Evolutionary conservation across 352 stramenopile genomes (phyloP), one percentile per base, ranked within the genome.

Genomic region (Pythium aquatile): DNA sequence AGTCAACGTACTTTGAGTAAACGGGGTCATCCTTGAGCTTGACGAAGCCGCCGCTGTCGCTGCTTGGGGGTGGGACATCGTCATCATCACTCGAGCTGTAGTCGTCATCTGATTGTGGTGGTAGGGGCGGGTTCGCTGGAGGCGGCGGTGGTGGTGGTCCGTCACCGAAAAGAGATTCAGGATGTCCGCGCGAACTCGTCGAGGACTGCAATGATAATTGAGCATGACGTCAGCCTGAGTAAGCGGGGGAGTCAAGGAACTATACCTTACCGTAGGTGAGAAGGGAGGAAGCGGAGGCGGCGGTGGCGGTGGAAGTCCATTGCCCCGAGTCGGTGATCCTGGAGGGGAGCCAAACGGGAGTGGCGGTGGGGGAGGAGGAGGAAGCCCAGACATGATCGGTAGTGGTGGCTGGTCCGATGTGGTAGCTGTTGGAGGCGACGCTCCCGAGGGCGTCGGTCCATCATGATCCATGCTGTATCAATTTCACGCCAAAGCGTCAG

Each of bases 1-100:
- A 42, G 4, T 17, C 8, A 1, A 64, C 49, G 32, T 66, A 92
- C 83, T 91, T 93, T 58, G 80, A 69, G 68, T 85, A 94, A 9
- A 59, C 76, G 11, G 84, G 86, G 51, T 94, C 86, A 56, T 94
- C 83, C 63, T 94, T 93, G 0, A 94, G 63, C 63, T 93, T 92
- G 32, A 94, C 68, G 53, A 90, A 74, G 2, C 70, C 74, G 30
- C 65, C 63, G 8, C 17, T 26, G 20, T 32, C n/a, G 47, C 4
- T 33, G 63, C 54, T 32, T 71, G 58, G 33, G 9, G 61, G 54
- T 44, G 64, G 64, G 20, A 56, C 68, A 57, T 79, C 73, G 9
- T 84, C 78, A 10, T 87, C 78, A 39, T 88, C 81, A 39, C 80
- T 90, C 9, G 78, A 89, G 51, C 72, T 86, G 44, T 87, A 78